Percentiles rank a stretch among this genome's conserved stretches.
Evolutionary conservation across 768 basidiomycete genomes (phyloP).

Genomic region (Hypholoma sublateritium): DNA sequence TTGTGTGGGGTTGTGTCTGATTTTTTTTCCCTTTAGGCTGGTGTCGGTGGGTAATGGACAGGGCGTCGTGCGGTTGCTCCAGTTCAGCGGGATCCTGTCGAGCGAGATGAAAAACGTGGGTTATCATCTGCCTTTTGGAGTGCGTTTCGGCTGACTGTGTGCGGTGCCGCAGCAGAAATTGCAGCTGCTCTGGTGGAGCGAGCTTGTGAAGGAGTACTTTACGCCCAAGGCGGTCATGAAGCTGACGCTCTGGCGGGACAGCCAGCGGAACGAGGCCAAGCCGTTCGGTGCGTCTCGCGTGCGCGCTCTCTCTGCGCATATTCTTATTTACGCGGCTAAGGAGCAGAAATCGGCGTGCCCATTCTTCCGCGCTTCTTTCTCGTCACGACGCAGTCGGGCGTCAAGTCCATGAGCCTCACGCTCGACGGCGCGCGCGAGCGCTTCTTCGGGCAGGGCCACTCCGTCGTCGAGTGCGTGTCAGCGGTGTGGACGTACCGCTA

Average conservation of each 20-base stretch:
- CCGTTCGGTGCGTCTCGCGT: conserved; percentile 64
- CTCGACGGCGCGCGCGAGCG: conserved; percentile 79
- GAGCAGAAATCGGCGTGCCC: conserved; percentile 72
- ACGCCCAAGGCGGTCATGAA: conserved; percentile 70
- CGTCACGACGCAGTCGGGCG: conserved; percentile 82
- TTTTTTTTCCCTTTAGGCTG: not conserved
- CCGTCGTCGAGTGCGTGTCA: conserved; percentile 66
- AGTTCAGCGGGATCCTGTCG: conserved; percentile 68
- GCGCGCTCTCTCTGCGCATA: not conserved
- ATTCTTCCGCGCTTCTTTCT: conserved; percentile 85
- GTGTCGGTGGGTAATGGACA: conserved; percentile 48
- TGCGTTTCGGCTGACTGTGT: not conserved
- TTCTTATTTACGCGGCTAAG: not conserved
- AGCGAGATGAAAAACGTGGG: conserved; percentile 8
- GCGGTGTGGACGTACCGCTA: conserved; percentile 86
- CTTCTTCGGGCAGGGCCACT: conserved; percentile 39
- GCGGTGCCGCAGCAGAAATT: conserved; percentile 46
- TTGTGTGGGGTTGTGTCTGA: not conserved
- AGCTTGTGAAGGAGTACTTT: conserved; percentile 68
- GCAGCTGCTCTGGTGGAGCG: conserved; percentile 66
- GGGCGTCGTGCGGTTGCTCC: conserved; percentile 61
- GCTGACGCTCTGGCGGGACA: conserved; percentile 88
- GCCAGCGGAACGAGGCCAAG: conserved; percentile 74
- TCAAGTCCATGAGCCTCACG: conserved; percentile 78
- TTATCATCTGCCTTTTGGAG: not conserved